These are phyloP conservation scores for Pseudogymnoascus sp. DNA, from an alignment of 2,329 filamentous ascomycete genomes.

Conservation along the genomic window DNA sequence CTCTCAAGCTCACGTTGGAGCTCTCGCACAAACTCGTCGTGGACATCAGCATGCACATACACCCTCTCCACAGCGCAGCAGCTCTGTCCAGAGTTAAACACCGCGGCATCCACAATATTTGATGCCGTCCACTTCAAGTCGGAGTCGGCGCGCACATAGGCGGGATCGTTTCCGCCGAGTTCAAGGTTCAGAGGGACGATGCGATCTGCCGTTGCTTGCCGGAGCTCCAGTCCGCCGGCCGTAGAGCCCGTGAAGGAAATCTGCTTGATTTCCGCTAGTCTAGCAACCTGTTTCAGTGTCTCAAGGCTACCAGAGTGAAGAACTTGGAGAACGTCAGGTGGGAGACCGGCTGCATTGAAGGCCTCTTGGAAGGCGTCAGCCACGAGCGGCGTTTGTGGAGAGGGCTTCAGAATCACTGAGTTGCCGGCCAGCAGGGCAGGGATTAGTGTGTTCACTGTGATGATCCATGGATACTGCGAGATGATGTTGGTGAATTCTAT, in stretches of 20 bases:
- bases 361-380: slow-evolving; percentile 73
- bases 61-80: slow-evolving; percentile 51
- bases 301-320: slow-evolving; percentile 72
- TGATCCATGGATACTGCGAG: slow-evolving; percentile 76
- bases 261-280: slow-evolving; percentile 62
- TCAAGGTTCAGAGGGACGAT: slow-evolving; percentile 48
- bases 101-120: slow-evolving; percentile 37
- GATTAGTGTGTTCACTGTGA: slow-evolving; percentile 71
- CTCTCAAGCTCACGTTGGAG: slow-evolving; percentile 41
- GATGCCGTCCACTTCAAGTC: slow-evolving; percentile 40
- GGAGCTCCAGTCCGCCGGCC: slow-evolving; percentile 40
- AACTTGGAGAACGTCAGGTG: slow-evolving; percentile 48
- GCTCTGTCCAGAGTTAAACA: slow-evolving; percentile 47
- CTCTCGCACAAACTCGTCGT: slow-evolving; percentile 45
- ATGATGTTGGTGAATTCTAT: neutral
- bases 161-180: slow-evolving; percentile 47
- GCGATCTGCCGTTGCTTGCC: slow-evolving; percentile 41
- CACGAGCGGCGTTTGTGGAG: slow-evolving; percentile 51
- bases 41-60: slow-evolving; percentile 53
- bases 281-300: slow-evolving; percentile 70
- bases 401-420: slow-evolving; percentile 49
- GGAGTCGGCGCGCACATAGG: slow-evolving; percentile 44
- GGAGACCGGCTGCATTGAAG: slow-evolving; percentile 68
- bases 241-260: slow-evolving; percentile 51
- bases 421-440: slow-evolving; percentile 52